phyloP scores from a whole-genome alignment of 2,329 filamentous ascomycete species.

The Pezicula neosporulosa region DNA sequence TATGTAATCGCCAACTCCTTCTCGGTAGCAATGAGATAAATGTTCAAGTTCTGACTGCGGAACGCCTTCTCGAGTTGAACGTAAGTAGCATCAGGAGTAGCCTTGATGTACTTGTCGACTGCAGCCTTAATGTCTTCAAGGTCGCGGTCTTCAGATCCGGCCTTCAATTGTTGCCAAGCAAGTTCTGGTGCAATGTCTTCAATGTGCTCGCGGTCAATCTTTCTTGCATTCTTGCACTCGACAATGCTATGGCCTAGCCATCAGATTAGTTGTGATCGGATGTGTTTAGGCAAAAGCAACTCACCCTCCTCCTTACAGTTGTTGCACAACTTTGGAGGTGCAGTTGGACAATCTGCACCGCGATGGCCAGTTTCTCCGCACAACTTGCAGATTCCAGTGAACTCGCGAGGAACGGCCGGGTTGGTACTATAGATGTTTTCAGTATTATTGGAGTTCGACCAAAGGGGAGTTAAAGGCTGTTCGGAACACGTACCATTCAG shows the following conservation, averaged over 20 bases:
- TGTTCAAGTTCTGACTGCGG: conserved; percentile 46
- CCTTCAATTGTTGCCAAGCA: conserved; percentile 54
- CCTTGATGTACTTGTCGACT: conserved; percentile 58
- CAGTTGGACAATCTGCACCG: conserved; percentile 59
- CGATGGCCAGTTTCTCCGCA: conserved; percentile 52
- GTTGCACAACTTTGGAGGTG: conserved; percentile 51
- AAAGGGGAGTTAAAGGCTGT: no score
- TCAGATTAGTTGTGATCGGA: not conserved
- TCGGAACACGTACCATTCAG: conserved; percentile 42
- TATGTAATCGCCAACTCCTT: conserved; percentile 51
- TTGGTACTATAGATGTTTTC: conserved; percentile 34
- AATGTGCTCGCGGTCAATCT: conserved; percentile 50
- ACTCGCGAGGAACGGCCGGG: conserved; percentile 40
- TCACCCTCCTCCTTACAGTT: conserved; percentile 61
- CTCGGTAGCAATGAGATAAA: conserved; percentile 63
- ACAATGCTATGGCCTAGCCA: conserved; percentile 48
- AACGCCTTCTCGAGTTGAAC: conserved; percentile 58
- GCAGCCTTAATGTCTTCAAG: conserved; percentile 60
- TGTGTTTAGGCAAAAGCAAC: conserved; percentile 8
- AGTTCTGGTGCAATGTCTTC: conserved; percentile 47
- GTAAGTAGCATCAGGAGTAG: conserved; percentile 54
- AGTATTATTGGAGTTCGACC: no score
- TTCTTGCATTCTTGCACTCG: conserved; percentile 57
- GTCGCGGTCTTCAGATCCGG: conserved; percentile 51
- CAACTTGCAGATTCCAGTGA: conserved; percentile 56